A percentile compares a stretch with the other conserved stretches of the same genome.
phyloP scores from a whole-genome alignment of 176 grass and related monocot species.

The Rhynchospora breviuscula region DNA sequence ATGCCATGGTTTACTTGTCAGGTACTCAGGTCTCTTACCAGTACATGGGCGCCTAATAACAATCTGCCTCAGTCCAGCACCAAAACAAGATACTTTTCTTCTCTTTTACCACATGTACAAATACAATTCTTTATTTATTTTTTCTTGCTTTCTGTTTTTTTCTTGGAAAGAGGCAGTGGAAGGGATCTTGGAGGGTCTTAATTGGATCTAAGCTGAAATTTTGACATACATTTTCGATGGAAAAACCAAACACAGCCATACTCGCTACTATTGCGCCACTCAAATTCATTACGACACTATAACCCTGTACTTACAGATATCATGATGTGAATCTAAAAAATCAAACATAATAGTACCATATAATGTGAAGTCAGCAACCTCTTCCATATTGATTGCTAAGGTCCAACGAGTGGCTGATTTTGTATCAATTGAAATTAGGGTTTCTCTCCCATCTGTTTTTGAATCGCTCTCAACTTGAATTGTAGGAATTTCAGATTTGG shows the following conservation, averaged over 20 bases:
- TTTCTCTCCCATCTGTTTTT: slow-evolving; percentile 34
- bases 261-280: not conserved
- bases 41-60: not conserved
- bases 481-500: slow-evolving; percentile 55
- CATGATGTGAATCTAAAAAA: not conserved
- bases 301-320: not conserved
- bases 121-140: not conserved
- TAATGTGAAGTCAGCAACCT: slow-evolving; percentile 67
- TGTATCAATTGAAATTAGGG: slow-evolving; percentile 59
- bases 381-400: slow-evolving; percentile 71
- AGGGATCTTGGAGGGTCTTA: not conserved
- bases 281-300: not conserved
- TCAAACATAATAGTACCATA: slow-evolving; percentile 34
- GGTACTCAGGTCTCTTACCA: not conserved
- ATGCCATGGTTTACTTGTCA: not conserved
- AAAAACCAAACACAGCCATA: not conserved
- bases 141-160: not conserved
- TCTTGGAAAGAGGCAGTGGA: not conserved
- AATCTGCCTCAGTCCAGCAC: not conserved
- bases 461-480: slow-evolving; percentile 79
- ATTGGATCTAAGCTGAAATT: not conserved
- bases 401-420: slow-evolving; percentile 73
- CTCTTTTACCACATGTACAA: not conserved
- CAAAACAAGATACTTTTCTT: not conserved
- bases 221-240: not conserved